Conservation (phyloP, 169 alveolate species). For the Plasmodium vivax region DNA sequence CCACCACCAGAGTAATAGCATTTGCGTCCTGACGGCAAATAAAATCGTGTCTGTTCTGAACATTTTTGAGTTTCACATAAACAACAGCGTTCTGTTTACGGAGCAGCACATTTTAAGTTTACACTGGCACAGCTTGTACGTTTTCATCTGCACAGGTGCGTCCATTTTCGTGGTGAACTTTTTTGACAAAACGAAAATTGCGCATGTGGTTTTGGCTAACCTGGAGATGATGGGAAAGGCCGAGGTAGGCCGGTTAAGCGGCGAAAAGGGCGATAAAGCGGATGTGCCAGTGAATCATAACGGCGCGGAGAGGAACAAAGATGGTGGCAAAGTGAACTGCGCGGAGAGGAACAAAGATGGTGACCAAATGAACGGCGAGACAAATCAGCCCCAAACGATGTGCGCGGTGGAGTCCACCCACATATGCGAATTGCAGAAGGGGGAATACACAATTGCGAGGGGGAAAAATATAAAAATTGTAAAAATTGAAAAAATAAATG, state of each 20-base stretch:
- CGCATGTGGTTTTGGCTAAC: slow-evolving; percentile 7
- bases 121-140: slow-evolving; percentile 38
- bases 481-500: slow-evolving; percentile 46
- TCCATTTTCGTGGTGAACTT: slow-evolving; percentile 38
- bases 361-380: too few species aligned
- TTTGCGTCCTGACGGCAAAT: slow-evolving; percentile 25
- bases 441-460: slow-evolving; percentile 5
- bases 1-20: slow-evolving; percentile 35
- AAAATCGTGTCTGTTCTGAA: slow-evolving; percentile 37
- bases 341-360: neutral
- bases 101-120: slow-evolving; percentile 22
- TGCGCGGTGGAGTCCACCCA: neutral
- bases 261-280: neutral
- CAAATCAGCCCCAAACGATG: neutral
- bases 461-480: slow-evolving; percentile 56
- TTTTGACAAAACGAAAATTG: slow-evolving; percentile 53
- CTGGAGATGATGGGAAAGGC: neutral
- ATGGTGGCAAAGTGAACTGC: neutral
- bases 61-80: slow-evolving; percentile 51
- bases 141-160: slow-evolving; percentile 21
- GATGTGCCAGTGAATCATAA: neutral
- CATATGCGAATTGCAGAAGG: slow-evolving; percentile 12
- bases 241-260: neutral
- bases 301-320: neutral
- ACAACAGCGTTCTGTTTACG: slow-evolving; percentile 28